A percentile compares a stretch with the other conserved stretches of the same genome.
phyloP scores from a whole-genome alignment of 495 filamentous ascomycete genomes.

The Penicillium atrosanguineum region DNA sequence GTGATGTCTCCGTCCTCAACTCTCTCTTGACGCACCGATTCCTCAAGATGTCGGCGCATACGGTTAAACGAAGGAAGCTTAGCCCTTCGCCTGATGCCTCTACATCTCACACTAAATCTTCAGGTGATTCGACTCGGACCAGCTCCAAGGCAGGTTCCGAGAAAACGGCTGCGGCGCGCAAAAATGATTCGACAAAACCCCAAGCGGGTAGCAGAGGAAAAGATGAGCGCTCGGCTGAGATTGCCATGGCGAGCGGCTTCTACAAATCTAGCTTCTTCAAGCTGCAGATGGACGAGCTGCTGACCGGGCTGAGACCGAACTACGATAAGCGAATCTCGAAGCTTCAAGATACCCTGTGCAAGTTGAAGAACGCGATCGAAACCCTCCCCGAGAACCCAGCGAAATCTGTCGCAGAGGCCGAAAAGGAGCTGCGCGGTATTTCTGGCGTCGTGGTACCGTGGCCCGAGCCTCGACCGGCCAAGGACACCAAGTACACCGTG shows the following conservation, averaged over 20 bases:
- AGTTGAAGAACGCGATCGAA: slow-evolving; percentile 74
- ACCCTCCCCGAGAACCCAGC: slow-evolving; percentile 55
- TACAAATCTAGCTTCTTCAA: slow-evolving; percentile 78
- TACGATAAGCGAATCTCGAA: slow-evolving; percentile 62
- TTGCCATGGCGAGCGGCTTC: slow-evolving; percentile 43
- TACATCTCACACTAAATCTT: slow-evolving; percentile 5
- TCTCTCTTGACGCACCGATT: background rate
- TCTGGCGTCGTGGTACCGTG: slow-evolving; percentile 73
- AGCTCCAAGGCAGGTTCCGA: slow-evolving; percentile 11
- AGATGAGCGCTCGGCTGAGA: slow-evolving; percentile 35
- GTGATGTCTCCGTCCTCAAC: slow-evolving; percentile 7
- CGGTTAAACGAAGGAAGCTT: slow-evolving; percentile 38
- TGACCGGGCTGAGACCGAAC: slow-evolving; percentile 64
- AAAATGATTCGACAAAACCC: slow-evolving; percentile 13
- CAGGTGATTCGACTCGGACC: slow-evolving; percentile 1
- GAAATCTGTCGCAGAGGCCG: slow-evolving; percentile 61
- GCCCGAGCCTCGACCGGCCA: slow-evolving; percentile 69
- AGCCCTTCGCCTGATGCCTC: slow-evolving; percentile 28
- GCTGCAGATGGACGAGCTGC: slow-evolving; percentile 80
- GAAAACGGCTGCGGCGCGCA: slow-evolving; percentile 4
- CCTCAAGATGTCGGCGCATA: slow-evolving; percentile 31
- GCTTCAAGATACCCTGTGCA: slow-evolving; percentile 68
- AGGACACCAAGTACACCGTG: slow-evolving; percentile 75
- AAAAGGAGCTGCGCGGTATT: slow-evolving; percentile 61
- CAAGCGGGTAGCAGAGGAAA: slow-evolving; percentile 15